Evolutionary conservation across 805 yeast genomes (phyloP), one percentile per base, ranked within the genome.

Genomic region (Wickerhamomyces canadensis): DNA sequence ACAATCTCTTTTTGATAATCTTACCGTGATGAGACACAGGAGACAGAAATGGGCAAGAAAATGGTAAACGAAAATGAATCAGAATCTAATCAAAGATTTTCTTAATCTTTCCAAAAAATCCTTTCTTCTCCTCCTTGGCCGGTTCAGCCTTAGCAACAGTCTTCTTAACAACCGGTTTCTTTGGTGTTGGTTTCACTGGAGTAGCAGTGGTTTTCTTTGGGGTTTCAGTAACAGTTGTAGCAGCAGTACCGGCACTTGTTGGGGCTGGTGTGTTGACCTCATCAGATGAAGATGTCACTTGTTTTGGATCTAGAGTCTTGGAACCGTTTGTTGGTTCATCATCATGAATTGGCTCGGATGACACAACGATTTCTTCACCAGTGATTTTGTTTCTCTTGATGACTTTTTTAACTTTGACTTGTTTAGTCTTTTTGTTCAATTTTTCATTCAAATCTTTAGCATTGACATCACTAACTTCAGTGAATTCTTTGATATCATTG

Each of bases 401-500:
- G 29, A 53, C 53, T 49, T 62, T 63, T 54, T 61, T 65, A 18
- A 67, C 61, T 44, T 58, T 63, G 16, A 61, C 49, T 37, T 47
- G 38, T 49, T 56, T 36, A 40, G 51, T 47, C 38, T 42, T 49
- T 39, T 40, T 44, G 30, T 55, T 59, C 33, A 64, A 42, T 33
- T 60, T 62, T 34, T 60, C 74, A 49, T 82, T 82, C 48, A 84
- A 67, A 35, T 73, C 67, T 57, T 74, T 65, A 21, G 81, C 76
- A 49, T 77, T 76, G 22, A 75, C 82, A 36, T 72, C 68, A 35
- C 68, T 51, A 18, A 78, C 68, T 47, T 77, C 72, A 33, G 62
- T 60, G 53, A 87, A 82, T 34, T 78, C 95, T 41, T 73, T 66
- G 50, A 85, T 74, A n/a, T 76, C 70, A 31, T 70, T 72, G 15